Evolutionary conservation across 352 stramenopile genomes (phyloP).

Genomic region (Thraustochytrium sp.): DNA sequence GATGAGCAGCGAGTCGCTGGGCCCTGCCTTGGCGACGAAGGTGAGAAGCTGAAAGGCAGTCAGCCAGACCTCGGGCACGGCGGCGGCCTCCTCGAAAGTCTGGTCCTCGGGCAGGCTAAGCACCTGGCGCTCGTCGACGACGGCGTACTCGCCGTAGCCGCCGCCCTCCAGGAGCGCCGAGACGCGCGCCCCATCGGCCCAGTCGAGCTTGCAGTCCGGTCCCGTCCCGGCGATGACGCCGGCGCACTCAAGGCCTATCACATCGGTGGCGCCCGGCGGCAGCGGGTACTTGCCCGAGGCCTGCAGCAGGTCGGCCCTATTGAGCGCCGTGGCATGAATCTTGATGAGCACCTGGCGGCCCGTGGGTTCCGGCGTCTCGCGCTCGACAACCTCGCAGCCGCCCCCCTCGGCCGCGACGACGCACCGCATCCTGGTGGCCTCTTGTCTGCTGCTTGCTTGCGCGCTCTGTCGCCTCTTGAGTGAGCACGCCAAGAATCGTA

Average conservation of each 20-base stretch:
- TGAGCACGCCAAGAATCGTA: too few relatives aligned
- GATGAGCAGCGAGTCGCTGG: background rate
- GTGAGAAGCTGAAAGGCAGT: conserved; percentile 45
- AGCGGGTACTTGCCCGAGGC: conserved; percentile 50
- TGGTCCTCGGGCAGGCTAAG: background rate
- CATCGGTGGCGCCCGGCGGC: conserved; percentile 47
- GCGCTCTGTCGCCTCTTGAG: too few relatives aligned
- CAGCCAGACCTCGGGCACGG: conserved; percentile 40
- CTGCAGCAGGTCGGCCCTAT: conserved; percentile 44
- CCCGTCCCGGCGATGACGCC: conserved; percentile 46
- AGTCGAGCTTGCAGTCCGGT: background rate
- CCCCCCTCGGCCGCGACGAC: background rate
- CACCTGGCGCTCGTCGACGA: background rate
- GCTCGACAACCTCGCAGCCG: background rate
- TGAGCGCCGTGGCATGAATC: conserved; percentile 27
- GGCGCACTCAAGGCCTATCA: conserved; percentile 52
- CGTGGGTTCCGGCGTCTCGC: background rate
- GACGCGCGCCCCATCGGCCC: background rate
- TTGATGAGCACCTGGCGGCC: conserved; percentile 43
- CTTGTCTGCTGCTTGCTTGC: background rate
- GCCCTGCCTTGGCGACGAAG: background rate
- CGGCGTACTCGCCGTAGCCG: background rate
- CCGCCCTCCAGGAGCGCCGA: background rate
- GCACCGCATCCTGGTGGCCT: background rate
- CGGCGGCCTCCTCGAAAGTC: background rate